Percentiles rank a stretch among this genome's conserved stretches.
These are phyloP conservation scores for Neoboletus brunneissimus DNA, from an alignment of 768 basidiomycete species.

Conservation along the genomic window DNA sequence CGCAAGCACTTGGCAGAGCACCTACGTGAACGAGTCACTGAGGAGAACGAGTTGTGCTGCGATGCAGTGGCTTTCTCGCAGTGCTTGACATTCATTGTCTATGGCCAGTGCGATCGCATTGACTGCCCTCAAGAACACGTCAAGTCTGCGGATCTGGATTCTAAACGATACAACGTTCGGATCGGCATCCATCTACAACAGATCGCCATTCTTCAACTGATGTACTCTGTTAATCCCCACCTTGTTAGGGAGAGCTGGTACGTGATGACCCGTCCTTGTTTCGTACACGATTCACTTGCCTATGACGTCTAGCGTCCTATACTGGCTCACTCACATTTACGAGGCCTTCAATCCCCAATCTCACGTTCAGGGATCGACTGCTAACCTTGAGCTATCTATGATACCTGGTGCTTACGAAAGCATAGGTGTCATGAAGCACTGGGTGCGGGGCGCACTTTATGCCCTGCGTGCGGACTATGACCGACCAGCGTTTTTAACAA, in stretches of 20 bases:
- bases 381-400: constrained; percentile 31
- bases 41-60: constrained; percentile 34
- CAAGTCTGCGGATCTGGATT: constrained; percentile 18
- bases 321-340: constrained; percentile 47
- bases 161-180: constrained; percentile 37
- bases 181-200: constrained; percentile 49
- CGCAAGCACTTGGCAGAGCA: constrained; percentile 22
- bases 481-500: too few relatives aligned
- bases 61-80: constrained; percentile 34
- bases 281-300: too few relatives aligned
- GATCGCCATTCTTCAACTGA: constrained; percentile 42
- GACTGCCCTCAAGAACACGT: constrained; percentile 16
- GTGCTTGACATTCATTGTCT: constrained; percentile 30
- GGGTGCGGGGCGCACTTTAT: constrained; percentile 39
- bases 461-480: too few relatives aligned
- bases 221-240: constrained; percentile 6
- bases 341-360: constrained; percentile 48
- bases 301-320: too few relatives aligned
- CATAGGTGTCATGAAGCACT: constrained; percentile 39
- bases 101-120: too few relatives aligned
- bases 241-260: too few relatives aligned
- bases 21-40: constrained; percentile 28
- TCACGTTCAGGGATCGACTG: constrained; percentile 43
- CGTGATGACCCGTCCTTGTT: too few relatives aligned
- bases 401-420: constrained; percentile 42